Evolutionary conservation across 202 grass and related monocot species (phyloP), one percentile per base, ranked within the genome.

Genomic region (Dendrocalamus latiflorus): DNA sequence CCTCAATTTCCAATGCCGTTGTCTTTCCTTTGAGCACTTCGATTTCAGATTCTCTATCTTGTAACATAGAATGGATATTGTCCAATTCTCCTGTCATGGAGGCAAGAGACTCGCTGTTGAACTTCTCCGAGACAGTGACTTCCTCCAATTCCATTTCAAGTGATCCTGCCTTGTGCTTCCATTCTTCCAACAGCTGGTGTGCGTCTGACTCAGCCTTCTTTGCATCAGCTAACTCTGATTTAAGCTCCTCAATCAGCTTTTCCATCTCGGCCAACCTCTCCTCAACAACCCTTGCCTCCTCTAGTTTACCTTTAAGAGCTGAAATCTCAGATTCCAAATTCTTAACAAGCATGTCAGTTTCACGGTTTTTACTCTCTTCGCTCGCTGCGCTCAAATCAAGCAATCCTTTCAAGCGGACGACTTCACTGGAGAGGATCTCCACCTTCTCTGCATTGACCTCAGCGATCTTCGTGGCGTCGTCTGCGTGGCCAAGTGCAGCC

Each of bases 391-490:
- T 93, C 0, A 88, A 93, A 83, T 99, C 89, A 62, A 99, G 80
- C 76, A 94, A 64, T 18, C 85, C 77, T 92, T 95, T 99, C 54
- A 99, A 78, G 26, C 78, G 89, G 43, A 16, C 39, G 49, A 96
- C 86, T 66, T 99, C 93, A 11, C 22, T 43, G 0, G 93, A 95
- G 55, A 99, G 84, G 14, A 92, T 74, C 80, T 93, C 91, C 53
- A 90, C 87, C 86, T 95, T 99, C 70, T 99, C 96, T 2, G 91
- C 88, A 33, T 99, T 96, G 45, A 70, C 83, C 64, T 94, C 93
- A 0, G 93, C 93, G 2, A 90, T 94, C 84, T 88, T 91, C 93
- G 94, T 96, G 9, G 93, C 96, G 25, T 91, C 90, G 18, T 99
- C 96, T 9, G 96, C 96, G 17, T 88, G 93, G 59, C 86, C 71